Conservation (phyloP, 169 alveolate species). For the Cryptosporidium muris region DNA sequence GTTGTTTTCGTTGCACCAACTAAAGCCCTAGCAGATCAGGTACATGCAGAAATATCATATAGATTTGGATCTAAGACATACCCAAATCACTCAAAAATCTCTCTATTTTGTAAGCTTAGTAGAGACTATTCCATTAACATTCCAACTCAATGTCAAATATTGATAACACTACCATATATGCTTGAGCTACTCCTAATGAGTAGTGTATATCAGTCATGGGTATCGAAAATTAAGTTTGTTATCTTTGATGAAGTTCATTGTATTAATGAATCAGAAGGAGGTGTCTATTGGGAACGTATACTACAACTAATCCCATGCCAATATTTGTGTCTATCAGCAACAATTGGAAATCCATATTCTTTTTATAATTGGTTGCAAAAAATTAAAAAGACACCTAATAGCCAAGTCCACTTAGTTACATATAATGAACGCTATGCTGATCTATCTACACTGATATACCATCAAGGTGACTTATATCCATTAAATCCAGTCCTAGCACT, state of each 20-base stretch:
- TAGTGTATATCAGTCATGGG: constrained; percentile 76
- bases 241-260: constrained; percentile 91
- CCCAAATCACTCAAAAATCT: constrained; percentile 74
- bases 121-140: constrained; percentile 81
- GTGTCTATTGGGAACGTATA: constrained; percentile 75
- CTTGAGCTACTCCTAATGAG: constrained; percentile 86
- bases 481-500: constrained; percentile 45
- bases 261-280: constrained; percentile 72
- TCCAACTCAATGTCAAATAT: constrained; percentile 84
- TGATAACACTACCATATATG: constrained; percentile 87
- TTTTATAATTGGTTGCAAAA: constrained; percentile 83
- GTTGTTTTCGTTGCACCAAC: constrained; percentile 91
- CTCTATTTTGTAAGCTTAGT: constrained; percentile 72
- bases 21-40: constrained; percentile 89
- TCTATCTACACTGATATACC: constrained; percentile 79
- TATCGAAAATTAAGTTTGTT: constrained; percentile 82
- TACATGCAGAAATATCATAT: constrained; percentile 87
- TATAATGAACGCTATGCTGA: constrained; percentile 85
- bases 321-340: constrained; percentile 91
- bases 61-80: constrained; percentile 87
- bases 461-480: constrained; percentile 61
- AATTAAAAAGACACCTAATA: constrained; percentile 70
- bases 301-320: constrained; percentile 89
- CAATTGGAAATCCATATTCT: constrained; percentile 86
- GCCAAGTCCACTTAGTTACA: constrained; percentile 79